Percentiles rank a stretch among this genome's conserved stretches.
phyloP scores from a whole-genome alignment of 176 grass and related monocot species.

The Lolium perenne region DNA sequence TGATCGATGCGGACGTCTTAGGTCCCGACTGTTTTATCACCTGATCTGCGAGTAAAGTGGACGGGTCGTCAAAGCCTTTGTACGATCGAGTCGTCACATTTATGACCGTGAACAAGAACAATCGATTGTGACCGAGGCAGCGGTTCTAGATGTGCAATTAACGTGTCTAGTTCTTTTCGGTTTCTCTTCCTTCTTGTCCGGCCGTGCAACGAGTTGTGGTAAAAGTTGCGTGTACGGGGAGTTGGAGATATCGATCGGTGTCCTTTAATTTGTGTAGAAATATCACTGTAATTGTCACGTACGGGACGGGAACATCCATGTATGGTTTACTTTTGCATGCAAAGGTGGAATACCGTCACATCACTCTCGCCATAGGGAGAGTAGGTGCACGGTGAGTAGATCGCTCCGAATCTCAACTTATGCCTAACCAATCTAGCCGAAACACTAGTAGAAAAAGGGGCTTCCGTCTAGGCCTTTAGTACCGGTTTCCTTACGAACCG shows the following conservation, averaged over 20 bases:
- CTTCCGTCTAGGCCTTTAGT: no score
- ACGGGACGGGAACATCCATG: neutral
- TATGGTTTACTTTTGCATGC: conserved; percentile 6
- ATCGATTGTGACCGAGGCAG: neutral
- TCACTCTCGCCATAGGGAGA: neutral
- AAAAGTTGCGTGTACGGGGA: neutral
- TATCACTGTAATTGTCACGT: conserved; percentile 18
- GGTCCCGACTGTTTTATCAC: neutral
- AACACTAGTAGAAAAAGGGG: no score
- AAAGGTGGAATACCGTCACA: conserved; percentile 8
- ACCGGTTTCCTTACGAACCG: no score
- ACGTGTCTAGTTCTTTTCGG: neutral
- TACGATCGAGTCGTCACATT: neutral
- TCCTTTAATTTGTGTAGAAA: neutral
- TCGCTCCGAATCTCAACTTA: no score
- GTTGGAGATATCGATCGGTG: neutral
- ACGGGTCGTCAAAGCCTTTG: neutral
- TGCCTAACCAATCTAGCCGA: no score
- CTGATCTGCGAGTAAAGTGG: neutral
- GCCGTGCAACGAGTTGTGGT: neutral
- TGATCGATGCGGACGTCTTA: no score
- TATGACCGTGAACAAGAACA: neutral
- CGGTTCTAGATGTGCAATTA: neutral
- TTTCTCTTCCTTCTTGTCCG: neutral
- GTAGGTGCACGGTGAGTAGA: neutral